Conservation (phyloP, 345 rosid species). For the Pugionium dolabratum region DNA sequence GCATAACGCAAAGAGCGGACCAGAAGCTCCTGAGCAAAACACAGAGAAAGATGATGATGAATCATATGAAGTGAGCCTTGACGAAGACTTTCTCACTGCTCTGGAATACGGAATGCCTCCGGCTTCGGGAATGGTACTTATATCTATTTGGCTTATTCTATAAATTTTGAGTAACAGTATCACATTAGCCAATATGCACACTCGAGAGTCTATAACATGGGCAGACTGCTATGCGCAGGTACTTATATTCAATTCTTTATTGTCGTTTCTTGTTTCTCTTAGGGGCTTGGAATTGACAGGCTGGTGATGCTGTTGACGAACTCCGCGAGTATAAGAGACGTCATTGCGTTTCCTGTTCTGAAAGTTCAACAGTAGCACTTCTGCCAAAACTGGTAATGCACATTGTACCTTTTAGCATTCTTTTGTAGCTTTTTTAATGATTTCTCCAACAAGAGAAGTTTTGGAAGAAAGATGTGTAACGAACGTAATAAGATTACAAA, state of each 20-base stretch:
- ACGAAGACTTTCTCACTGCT: slow-evolving; percentile 94
- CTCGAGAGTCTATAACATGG: not conserved
- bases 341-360: slow-evolving; percentile 86
- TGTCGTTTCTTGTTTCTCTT: not conserved
- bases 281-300: slow-evolving; percentile 97
- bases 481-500: slow-evolving; percentile 19
- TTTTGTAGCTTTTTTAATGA: not conserved
- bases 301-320: slow-evolving; percentile 86
- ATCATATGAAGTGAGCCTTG: slow-evolving; percentile 81
- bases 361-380: slow-evolving; percentile 61
- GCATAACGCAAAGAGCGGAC: slow-evolving; percentile 74
- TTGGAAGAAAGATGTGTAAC: slow-evolving; percentile 11
- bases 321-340: slow-evolving; percentile 88
- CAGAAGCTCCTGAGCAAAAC: slow-evolving; percentile 38
- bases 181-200: not conserved
- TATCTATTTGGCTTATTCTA: not conserved
- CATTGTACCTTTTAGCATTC: slow-evolving; percentile 30
- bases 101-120: slow-evolving; percentile 99
- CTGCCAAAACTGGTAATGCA: slow-evolving; percentile 10
- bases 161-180: too few species aligned
- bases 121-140: slow-evolving; percentile 90
- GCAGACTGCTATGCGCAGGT: not conserved
- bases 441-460: too few species aligned
- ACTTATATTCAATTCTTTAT: slow-evolving; percentile 1
- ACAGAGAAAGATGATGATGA: slow-evolving; percentile 55